phyloP scores from a whole-genome alignment of 2,329 filamentous ascomycete species.

The Periconia digitata region DNA sequence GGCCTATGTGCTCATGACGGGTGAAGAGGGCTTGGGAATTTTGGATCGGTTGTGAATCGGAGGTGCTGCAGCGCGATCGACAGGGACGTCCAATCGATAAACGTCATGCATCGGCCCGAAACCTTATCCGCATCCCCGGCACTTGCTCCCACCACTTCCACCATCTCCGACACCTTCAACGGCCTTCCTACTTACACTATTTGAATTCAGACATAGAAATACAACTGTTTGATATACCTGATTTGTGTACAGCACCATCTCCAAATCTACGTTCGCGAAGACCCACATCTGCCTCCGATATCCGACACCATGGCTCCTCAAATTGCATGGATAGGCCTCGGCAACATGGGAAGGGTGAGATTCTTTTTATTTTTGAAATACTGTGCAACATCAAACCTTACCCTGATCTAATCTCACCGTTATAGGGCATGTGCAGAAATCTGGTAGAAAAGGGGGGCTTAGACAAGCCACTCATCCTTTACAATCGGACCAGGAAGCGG shows the following conservation, averaged over 20 bases:
- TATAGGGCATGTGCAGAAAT: constrained; percentile 56
- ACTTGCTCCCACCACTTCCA: no score
- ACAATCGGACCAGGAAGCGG: constrained; percentile 74
- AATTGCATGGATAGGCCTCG: constrained; percentile 78
- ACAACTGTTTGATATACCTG: no score
- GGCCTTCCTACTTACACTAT: no score
- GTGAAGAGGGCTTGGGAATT: not conserved
- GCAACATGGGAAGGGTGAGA: constrained; percentile 81
- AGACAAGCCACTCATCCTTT: constrained; percentile 71
- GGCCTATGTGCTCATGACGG: not conserved
- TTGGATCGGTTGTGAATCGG: not conserved
- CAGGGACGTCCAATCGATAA: constrained; percentile 20
- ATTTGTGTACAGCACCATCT: not conserved
- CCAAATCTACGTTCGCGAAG: not conserved
- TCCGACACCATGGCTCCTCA: constrained; percentile 49
- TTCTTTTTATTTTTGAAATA: constrained; percentile 1
- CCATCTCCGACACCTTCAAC: not conserved
- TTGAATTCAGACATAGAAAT: no score
- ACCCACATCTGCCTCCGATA: not conserved
- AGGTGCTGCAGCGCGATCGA: not conserved
- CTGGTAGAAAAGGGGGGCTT: constrained; percentile 75
- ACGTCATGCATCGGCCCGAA: constrained; percentile 12
- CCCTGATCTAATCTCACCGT: not conserved
- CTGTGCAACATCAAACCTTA: not conserved
- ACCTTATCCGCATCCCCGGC: not conserved